phyloP scores from a whole-genome alignment of 23 red algal species.

The Cyanidium caldarium region DNA sequence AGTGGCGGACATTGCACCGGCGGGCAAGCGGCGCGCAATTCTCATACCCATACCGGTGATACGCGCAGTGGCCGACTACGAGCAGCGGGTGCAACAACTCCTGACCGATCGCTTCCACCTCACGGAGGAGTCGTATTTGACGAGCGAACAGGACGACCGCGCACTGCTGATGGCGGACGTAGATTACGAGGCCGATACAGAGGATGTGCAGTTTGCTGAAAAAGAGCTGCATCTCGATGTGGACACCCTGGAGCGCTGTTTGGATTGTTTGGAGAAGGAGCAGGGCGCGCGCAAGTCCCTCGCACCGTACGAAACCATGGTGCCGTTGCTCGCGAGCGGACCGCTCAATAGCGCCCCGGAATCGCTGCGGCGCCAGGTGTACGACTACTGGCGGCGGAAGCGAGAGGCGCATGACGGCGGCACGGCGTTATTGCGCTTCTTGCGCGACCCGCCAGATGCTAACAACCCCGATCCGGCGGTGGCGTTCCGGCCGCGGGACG shows the following conservation, averaged over 20 bases:
- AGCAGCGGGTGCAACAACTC: neutral
- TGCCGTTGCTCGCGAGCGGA: neutral
- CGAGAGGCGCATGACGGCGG: constrained; percentile 2
- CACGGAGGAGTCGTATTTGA: constrained; percentile 44
- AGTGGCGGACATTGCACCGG: too few relatives aligned
- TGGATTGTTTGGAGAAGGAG: constrained; percentile 66
- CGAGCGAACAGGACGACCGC: constrained; percentile 40
- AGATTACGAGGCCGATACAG: constrained; percentile 67
- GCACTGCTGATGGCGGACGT: constrained; percentile 36
- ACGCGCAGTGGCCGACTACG: neutral
- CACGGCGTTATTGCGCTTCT: constrained; percentile 41
- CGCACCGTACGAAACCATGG: constrained; percentile 8
- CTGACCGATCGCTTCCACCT: constrained; percentile 4
- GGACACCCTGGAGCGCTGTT: constrained; percentile 42
- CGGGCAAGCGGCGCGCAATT: constrained; percentile 14
- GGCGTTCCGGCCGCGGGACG: constrained; percentile 80
- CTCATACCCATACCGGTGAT: constrained; percentile 82
- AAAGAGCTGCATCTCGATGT: neutral
- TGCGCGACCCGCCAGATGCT: constrained; percentile 26
- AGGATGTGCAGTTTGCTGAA: constrained; percentile 30
- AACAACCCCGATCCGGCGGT: constrained; percentile 57
- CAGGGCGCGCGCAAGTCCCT: constrained; percentile 31
- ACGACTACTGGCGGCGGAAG: constrained; percentile 38
- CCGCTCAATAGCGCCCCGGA: neutral
- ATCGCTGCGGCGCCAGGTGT: constrained; percentile 19